Evolutionary conservation across 2,329 filamentous ascomycete species (phyloP).

Genomic region (Fusarium globosum): DNA sequence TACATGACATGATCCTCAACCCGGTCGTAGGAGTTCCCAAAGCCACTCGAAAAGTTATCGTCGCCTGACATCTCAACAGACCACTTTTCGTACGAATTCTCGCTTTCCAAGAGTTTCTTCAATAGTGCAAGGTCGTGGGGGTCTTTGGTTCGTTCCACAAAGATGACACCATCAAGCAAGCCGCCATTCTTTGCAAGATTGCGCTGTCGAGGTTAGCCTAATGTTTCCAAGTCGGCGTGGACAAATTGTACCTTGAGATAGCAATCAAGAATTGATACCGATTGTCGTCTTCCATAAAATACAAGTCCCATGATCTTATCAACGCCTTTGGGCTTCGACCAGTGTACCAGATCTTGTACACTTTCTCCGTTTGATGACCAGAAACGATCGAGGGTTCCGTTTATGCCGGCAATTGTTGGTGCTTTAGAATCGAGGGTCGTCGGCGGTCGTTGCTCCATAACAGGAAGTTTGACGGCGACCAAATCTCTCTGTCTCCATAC

Average conservation of each 20-base stretch:
- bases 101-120: conserved; percentile 51
- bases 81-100: conserved; percentile 53
- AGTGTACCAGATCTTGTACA: conserved; percentile 30
- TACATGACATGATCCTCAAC: conserved; percentile 59
- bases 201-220: conserved; percentile 44
- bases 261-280: conserved; percentile 59
- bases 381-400: conserved; percentile 29
- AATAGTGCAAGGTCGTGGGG: conserved; percentile 54
- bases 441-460: conserved; percentile 16
- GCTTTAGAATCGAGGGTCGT: neutral
- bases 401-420: neutral
- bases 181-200: conserved; percentile 59
- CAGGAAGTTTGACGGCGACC: conserved; percentile 19
- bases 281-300: conserved; percentile 58
- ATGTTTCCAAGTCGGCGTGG: neutral
- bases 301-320: conserved; percentile 57
- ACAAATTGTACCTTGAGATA: conserved; percentile 53
- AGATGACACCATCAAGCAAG: conserved; percentile 58
- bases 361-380: conserved; percentile 40
- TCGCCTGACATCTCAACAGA: conserved; percentile 49
- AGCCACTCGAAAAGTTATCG: conserved; percentile 47
- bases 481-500: conserved; percentile 33
- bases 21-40: conserved; percentile 54
- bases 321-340: conserved; percentile 31
- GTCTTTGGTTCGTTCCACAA: conserved; percentile 56